A percentile compares a stretch with the other conserved stretches of the same genome.
Evolutionary conservation across 306 rosid species (phyloP).

Genomic region (Rosa multiflora): DNA sequence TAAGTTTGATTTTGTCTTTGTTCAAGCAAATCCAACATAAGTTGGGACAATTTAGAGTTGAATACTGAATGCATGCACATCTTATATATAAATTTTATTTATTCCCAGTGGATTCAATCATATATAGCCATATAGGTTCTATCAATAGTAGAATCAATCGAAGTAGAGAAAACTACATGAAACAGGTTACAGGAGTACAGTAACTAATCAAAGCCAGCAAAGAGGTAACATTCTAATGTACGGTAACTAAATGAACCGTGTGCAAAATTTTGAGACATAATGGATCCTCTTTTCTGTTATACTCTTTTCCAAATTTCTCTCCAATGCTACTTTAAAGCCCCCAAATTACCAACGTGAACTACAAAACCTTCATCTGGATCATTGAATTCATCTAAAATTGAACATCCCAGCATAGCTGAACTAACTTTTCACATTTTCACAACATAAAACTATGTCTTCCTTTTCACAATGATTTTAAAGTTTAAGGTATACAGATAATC

Average conservation of each 20-base stretch:
- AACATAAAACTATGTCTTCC: not conserved
- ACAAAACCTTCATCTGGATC: not conserved
- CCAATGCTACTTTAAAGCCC: not conserved
- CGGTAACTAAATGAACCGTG: not conserved
- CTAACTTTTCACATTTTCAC: not conserved
- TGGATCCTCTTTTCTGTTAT: not conserved
- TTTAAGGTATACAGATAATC: not conserved
- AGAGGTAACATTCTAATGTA: not conserved
- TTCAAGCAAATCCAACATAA: not conserved
- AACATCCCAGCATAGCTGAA: not conserved
- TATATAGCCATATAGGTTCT: not conserved
- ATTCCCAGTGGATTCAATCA: not conserved
- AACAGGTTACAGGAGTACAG: not conserved
- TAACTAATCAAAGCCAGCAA: not conserved
- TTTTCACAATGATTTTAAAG: not conserved
- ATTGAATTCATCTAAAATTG: not conserved
- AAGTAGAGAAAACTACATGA: not conserved
- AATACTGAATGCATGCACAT: not conserved
- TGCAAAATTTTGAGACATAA: not conserved
- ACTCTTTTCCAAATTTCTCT: not conserved
- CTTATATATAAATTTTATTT: not conserved
- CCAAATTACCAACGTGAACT: not conserved
- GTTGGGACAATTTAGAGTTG: not conserved
- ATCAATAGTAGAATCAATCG: not conserved
- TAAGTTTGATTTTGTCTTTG: not conserved